Base-by-base conservation (phyloP, 2,329 filamentous ascomycete species). In the Alternaria ventricosa region DNA sequence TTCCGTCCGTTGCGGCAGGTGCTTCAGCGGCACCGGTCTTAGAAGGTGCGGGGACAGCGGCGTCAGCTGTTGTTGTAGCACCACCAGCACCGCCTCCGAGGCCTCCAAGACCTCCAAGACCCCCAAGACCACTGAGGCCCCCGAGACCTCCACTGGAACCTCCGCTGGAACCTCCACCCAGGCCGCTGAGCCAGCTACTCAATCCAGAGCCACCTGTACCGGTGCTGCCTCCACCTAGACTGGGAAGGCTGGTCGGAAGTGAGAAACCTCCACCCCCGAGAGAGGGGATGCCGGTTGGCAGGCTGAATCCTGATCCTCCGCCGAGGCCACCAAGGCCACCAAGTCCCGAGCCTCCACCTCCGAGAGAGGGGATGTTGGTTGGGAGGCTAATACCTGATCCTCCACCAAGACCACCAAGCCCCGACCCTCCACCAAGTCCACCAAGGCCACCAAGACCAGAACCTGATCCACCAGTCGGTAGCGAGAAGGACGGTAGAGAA, bases 401-500 rank as follows among this genome's bases (percentile, higher is more conserved):
- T 36, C 33, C 33, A 36, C 33, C 15, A 36, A 36, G 33, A 4
- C 33, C 33, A 36, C 33, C 33, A 1, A 13, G 33, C 0, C 33
- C 33, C 33, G 33, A 36, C 13, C 33, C 28, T 57, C 44, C 44
- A 25, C 45, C 22, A 28, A 54, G 33, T 10, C 50, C 28, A 30
- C 50, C n/a, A n/a, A 15, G 36, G 9, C 36, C 36, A 41, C 36
- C 36, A 18, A 41, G 36, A 5, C 28, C 36, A 18, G 44, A 43
- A 20, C 36, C 43, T 20, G 62, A 56, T 27, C 63, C 60, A 11
- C 47, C 60, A 8, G 59, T 63, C 5, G 69, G 66, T 25, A 61
- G 27, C 20, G 64, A 43, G 33, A 69, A 69, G 8, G 67, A 66
- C 27, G 30, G 62, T 50, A 67, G 41, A 50, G 15, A 70, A 18